Conservation (phyloP, 2,329 filamentous ascomycete genomes). For the Paramyrothecium roridum region DNA sequence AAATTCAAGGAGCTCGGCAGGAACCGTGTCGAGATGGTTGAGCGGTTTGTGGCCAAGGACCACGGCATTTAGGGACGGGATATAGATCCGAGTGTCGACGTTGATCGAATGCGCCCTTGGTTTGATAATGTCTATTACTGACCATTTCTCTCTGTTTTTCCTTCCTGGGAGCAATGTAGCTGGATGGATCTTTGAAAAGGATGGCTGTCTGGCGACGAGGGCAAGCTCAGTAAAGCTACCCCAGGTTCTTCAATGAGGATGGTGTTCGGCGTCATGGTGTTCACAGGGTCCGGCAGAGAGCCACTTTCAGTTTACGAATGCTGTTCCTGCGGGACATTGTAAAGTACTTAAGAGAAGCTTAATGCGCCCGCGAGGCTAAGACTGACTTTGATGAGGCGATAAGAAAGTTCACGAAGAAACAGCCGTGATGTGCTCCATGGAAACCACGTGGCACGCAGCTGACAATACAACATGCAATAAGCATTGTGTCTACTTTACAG, state of each 20-base stretch:
- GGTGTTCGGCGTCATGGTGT: background rate
- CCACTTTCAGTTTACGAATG: too few relatives aligned
- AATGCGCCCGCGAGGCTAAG: too few relatives aligned
- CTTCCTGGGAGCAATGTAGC: background rate
- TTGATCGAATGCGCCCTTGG: background rate
- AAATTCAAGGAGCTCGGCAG: conserved; percentile 74
- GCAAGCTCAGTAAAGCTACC: background rate
- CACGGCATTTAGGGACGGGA: background rate
- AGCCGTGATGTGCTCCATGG: too few relatives aligned
- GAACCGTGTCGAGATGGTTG: conserved; percentile 56
- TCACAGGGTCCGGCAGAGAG: background rate
- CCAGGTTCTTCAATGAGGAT: background rate
- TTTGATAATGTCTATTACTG: background rate
- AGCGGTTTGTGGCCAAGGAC: conserved; percentile 27
- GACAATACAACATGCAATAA: too few relatives aligned
- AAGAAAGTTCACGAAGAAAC: too few relatives aligned
- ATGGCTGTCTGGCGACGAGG: too few relatives aligned
- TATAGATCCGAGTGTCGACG: background rate
- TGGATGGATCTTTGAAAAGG: background rate
- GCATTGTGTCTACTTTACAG: too few relatives aligned
- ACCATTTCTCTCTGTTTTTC: too few relatives aligned
- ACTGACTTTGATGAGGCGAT: too few relatives aligned
- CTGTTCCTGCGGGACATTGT: too few relatives aligned
- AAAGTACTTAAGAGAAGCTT: too few relatives aligned
- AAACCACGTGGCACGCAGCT: too few relatives aligned